phyloP scores from a whole-genome alignment of 2,329 filamentous ascomycete genomes.

The Lecanicillium sp. region DNA sequence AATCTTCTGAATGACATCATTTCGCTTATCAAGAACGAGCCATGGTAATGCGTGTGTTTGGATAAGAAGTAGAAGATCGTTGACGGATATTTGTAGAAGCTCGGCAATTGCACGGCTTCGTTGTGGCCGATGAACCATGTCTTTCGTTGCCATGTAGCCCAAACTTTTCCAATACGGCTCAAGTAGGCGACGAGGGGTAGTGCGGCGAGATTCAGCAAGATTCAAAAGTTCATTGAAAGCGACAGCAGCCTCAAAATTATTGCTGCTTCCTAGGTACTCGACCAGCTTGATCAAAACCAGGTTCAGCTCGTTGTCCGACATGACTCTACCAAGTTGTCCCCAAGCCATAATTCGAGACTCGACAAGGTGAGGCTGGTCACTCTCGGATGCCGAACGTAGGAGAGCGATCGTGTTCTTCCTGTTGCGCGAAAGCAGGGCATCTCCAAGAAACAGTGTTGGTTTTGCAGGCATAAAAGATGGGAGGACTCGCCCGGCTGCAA shows the following conservation, averaged over 20 bases:
- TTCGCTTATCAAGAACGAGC: slow-evolving; percentile 69
- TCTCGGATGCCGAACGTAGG: slow-evolving; percentile 64
- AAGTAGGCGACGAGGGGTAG: slow-evolving; percentile 61
- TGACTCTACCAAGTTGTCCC: slow-evolving; percentile 71
- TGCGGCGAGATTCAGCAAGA: slow-evolving; percentile 56
- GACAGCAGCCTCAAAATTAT: slow-evolving; percentile 68
- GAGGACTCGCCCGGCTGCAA: slow-evolving; percentile 66
- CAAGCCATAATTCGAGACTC: slow-evolving; percentile 83
- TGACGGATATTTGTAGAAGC: slow-evolving; percentile 65
- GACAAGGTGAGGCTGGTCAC: slow-evolving; percentile 56
- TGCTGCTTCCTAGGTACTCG: slow-evolving; percentile 78
- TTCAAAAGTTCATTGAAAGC: slow-evolving; percentile 76
- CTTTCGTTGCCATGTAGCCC: slow-evolving; percentile 73
- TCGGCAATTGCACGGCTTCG: slow-evolving; percentile 74
- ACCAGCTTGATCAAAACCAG: slow-evolving; percentile 76
- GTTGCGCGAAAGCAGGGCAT: slow-evolving; percentile 31
- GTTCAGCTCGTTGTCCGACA: slow-evolving; percentile 76
- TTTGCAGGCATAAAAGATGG: slow-evolving; percentile 50
- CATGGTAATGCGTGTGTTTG: slow-evolving; percentile 80
- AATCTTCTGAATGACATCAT: slow-evolving; percentile 72
- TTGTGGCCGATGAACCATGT: slow-evolving; percentile 72
- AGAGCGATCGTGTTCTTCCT: slow-evolving; percentile 61
- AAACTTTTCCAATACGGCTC: slow-evolving; percentile 84
- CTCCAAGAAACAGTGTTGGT: slow-evolving; percentile 10
- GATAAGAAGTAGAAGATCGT: slow-evolving; percentile 65